Evolutionary conservation across 371 early-diverging fungal species (phyloP).

Genomic region (Haplosporangium sp.): DNA sequence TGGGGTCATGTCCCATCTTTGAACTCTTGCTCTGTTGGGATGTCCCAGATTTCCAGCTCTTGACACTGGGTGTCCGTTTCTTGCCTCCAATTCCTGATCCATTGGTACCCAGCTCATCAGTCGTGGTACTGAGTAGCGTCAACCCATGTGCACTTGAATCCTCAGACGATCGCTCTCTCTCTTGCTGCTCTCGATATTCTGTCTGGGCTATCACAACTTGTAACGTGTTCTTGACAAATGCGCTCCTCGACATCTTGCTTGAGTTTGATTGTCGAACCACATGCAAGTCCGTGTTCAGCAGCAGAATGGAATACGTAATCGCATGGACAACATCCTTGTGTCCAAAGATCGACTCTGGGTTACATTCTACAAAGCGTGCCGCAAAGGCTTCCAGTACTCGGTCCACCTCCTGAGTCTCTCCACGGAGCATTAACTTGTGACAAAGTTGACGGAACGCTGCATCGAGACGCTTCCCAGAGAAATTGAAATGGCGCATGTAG

Average conservation of each 20-base stretch:
- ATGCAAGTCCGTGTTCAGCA: slow-evolving; percentile 95
- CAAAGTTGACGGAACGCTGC: slow-evolving; percentile 84
- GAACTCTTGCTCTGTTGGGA: slow-evolving; percentile 48
- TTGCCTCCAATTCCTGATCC: slow-evolving; percentile 24
- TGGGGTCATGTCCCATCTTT: slow-evolving; percentile 41
- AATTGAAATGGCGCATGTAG: slow-evolving; percentile 84
- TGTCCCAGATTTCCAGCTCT: slow-evolving; percentile 37
- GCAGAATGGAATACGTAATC: slow-evolving; percentile 84
- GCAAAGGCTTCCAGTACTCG: slow-evolving; percentile 87
- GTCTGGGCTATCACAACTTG: slow-evolving; percentile 60
- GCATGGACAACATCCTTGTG: slow-evolving; percentile 83
- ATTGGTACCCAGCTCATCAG: slow-evolving; percentile 21
- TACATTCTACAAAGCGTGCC: slow-evolving; percentile 84
- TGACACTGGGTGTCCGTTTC: slow-evolving; percentile 42
- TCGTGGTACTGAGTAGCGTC: slow-evolving; percentile 18
- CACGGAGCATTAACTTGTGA: slow-evolving; percentile 81
- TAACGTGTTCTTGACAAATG: slow-evolving; percentile 73
- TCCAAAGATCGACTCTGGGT: slow-evolving; percentile 68
- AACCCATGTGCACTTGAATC: slow-evolving; percentile 28
- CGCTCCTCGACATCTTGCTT: slow-evolving; percentile 67
- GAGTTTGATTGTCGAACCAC: slow-evolving; percentile 72
- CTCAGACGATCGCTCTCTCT: slow-evolving; percentile 23
- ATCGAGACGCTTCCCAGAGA: slow-evolving; percentile 76
- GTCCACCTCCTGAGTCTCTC: slow-evolving; percentile 93
- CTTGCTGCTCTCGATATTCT: background rate